Conservation (phyloP, 257 asterid species). For the Gynochthodes officinalis region DNA sequence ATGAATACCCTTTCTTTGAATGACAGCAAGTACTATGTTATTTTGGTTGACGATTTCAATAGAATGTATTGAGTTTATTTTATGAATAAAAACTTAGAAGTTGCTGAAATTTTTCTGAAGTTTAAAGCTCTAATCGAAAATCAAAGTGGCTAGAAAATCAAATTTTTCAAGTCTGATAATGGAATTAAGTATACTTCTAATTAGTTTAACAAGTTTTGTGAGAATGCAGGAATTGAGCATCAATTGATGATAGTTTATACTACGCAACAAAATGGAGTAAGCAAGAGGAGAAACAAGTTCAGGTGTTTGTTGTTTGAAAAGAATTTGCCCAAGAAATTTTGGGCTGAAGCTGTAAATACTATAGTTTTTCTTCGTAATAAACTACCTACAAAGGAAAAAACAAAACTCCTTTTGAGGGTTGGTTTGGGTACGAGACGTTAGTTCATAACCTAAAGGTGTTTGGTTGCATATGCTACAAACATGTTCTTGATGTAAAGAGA, state of each 20-base stretch:
- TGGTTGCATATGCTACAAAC: too few relatives aligned
- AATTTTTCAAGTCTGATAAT: not conserved
- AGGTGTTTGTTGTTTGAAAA: too few relatives aligned
- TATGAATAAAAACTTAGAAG: too few relatives aligned
- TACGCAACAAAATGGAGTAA: conserved; percentile 4
- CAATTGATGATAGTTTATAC: not conserved
- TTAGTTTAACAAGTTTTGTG: not conserved
- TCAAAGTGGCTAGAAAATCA: too few relatives aligned
- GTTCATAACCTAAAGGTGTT: not conserved
- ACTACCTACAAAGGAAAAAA: not conserved
- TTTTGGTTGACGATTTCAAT: too few relatives aligned
- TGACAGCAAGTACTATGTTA: too few relatives aligned
- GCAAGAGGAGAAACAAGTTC: conserved; percentile 10
- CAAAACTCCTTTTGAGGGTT: not conserved
- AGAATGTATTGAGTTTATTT: too few relatives aligned
- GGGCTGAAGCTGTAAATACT: not conserved
- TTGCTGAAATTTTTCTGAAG: too few relatives aligned
- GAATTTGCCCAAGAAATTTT: not conserved
- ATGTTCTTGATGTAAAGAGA: not conserved
- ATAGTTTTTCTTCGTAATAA: not conserved
- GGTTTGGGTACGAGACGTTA: not conserved
- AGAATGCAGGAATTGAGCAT: not conserved
- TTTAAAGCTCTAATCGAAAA: not conserved
- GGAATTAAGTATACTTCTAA: conserved; percentile 1
- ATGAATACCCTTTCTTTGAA: too few relatives aligned